Evolutionary conservation across 306 rosid species (phyloP).

Genomic region (Vigna angularis): DNA sequence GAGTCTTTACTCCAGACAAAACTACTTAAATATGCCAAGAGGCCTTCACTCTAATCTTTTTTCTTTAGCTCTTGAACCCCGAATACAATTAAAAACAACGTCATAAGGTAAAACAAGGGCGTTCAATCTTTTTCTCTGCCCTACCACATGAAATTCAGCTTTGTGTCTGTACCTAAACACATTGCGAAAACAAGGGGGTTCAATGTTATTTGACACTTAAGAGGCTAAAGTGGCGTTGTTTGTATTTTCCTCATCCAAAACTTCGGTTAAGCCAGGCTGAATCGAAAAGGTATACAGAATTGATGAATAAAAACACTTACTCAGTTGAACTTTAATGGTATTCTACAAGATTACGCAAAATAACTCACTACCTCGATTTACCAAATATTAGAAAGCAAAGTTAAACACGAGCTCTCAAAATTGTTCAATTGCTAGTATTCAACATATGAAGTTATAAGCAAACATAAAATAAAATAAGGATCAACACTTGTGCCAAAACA

Average conservation of each 20-base stretch:
- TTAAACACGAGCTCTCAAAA: conserved; percentile 41
- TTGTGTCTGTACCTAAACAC: too few species aligned
- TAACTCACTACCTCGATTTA: background rate
- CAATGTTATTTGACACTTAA: background rate
- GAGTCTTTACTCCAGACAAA: too few species aligned
- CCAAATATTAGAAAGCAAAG: background rate
- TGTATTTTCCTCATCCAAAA: background rate
- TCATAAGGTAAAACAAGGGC: too few species aligned
- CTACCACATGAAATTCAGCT: too few species aligned
- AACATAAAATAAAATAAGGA: conserved; percentile 35
- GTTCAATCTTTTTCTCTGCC: too few species aligned
- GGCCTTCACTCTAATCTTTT: too few species aligned
- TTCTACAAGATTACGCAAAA: background rate
- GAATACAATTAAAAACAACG: too few species aligned
- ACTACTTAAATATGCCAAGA: too few species aligned
- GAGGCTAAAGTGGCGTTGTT: background rate
- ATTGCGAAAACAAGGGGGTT: background rate
- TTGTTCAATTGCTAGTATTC: conserved; percentile 40
- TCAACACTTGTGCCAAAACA: conserved; percentile 38
- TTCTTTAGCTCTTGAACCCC: too few species aligned
- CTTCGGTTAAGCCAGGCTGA: too few species aligned
- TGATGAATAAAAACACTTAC: background rate
- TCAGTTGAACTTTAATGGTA: background rate
- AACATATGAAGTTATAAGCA: conserved; percentile 35
- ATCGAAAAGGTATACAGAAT: background rate